Evolutionary conservation across 202 grass and related monocot species (phyloP).

Genomic region (Digitaria exilis): DNA sequence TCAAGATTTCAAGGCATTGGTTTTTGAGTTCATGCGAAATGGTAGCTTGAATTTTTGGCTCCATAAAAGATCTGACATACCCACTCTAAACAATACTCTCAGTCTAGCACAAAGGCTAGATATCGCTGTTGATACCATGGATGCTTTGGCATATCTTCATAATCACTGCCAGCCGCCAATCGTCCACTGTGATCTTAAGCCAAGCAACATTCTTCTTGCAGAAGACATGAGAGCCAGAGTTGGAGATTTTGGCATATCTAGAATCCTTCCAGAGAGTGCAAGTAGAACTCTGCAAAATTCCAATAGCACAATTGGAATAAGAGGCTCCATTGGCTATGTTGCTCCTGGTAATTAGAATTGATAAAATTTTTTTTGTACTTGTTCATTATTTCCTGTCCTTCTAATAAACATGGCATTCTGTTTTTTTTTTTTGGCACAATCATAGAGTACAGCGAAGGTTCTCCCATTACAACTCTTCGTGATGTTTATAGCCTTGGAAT

Average conservation of each 20-base stretch:
- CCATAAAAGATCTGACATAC: neutral
- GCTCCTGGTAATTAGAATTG: slow-evolving; percentile 24
- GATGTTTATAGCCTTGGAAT: slow-evolving; percentile 40
- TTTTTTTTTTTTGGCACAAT: neutral
- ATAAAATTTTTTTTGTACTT: neutral
- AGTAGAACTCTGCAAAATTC: slow-evolving; percentile 1
- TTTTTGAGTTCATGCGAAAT: slow-evolving; percentile 49
- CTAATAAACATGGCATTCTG: too few species aligned
- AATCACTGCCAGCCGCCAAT: slow-evolving; percentile 29
- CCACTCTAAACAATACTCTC: neutral
- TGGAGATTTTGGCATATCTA: slow-evolving; percentile 48
- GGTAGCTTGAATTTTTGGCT: slow-evolving; percentile 19
- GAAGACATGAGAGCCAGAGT: slow-evolving; percentile 38
- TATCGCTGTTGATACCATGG: slow-evolving; percentile 36
- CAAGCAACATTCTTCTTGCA: slow-evolving; percentile 25
- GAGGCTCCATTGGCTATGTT: slow-evolving; percentile 46
- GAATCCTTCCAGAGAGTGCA: slow-evolving; percentile 21
- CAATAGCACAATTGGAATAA: slow-evolving; percentile 35
- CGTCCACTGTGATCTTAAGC: slow-evolving; percentile 22
- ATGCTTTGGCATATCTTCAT: slow-evolving; percentile 55
- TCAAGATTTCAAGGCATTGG: slow-evolving; percentile 33
- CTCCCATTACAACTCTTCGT: neutral
- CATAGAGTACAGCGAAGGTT: slow-evolving; percentile 39
- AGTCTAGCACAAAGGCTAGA: slow-evolving; percentile 34
- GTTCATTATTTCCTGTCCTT: too few species aligned